Conservation (phyloP, 805 yeast species). For the Clavispora vitiphila region DNA sequence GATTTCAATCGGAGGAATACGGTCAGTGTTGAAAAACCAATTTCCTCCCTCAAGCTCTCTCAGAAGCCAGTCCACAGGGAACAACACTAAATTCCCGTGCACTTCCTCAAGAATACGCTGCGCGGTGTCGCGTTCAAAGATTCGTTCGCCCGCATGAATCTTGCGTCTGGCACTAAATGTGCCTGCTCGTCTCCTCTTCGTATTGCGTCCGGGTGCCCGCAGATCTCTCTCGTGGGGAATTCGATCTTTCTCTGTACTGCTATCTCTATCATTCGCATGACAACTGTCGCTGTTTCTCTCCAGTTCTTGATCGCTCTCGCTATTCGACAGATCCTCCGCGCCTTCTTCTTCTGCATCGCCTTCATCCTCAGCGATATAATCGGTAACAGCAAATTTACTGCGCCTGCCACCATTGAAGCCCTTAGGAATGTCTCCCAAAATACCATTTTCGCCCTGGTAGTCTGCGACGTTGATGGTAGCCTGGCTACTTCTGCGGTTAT, state of each 20-base stretch:
- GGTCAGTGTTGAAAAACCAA: slow-evolving; percentile 93
- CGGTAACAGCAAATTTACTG: background rate
- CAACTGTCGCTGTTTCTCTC: background rate
- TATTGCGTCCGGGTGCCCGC: slow-evolving; percentile 6
- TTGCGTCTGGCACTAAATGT: slow-evolving; percentile 33
- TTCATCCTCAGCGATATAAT: slow-evolving; percentile 6
- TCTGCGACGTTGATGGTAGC: slow-evolving; percentile 25
- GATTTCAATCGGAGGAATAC: slow-evolving; percentile 92
- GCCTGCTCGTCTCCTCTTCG: slow-evolving; percentile 29
- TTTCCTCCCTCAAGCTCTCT: slow-evolving; percentile 86
- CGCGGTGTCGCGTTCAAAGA: slow-evolving; percentile 72
- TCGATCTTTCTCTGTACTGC: background rate
- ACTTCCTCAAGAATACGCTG: slow-evolving; percentile 65
- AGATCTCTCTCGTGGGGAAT: slow-evolving; percentile 3
- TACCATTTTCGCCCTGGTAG: slow-evolving; percentile 29
- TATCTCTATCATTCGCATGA: background rate
- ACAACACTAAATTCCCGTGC: slow-evolving; percentile 84
- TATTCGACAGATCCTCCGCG: background rate
- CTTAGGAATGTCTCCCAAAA: slow-evolving; percentile 31
- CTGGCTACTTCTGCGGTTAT: slow-evolving; percentile 13
- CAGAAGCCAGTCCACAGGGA: slow-evolving; percentile 87
- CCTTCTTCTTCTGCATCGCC: slow-evolving; percentile 3
- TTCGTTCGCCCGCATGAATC: slow-evolving; percentile 39
- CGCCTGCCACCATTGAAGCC: slow-evolving; percentile 3
- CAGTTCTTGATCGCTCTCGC: background rate